Base-by-base conservation (phyloP, 23 red algal species). In the Gracilariopsis chorda region DNA sequence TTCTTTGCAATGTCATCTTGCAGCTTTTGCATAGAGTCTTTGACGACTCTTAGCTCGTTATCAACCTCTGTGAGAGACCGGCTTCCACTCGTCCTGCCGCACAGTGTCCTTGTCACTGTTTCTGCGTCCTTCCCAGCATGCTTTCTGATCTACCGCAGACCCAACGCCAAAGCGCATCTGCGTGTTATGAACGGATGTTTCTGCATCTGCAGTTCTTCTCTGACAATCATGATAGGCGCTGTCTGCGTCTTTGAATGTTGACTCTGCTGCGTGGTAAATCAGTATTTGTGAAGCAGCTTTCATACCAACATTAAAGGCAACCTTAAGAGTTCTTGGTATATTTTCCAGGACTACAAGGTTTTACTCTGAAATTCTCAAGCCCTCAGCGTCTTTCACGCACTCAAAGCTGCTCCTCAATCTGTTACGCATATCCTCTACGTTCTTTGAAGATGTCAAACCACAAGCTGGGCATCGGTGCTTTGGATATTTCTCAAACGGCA, bases 381-480 rank as follows among this genome's bases (percentile, higher is more conserved):
- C 44, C 35, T 74, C 67, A 41, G 67, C 33, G 10, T 74, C 35
- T 35, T 74, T 34, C 16, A 74, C 12, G 35, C 44, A 11, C 20
- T 74, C 28, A 8, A 74, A n/a, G 35, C 67, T 30, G 44, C 67
- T 74, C 27, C 10, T 74, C 11, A 74, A 35, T 20, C 44, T 74
- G 7, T 39, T 39, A 11, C 67, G 67, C 67, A 74, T 74, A 9
- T 74, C 67, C 23, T 74, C 67, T 41, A 33, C 67, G 33, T 74
- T 74, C 24, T 74, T 74, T 11, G 67, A 74, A 20, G 67, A 74
- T 33, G 23, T 20, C 1, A 74, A 11, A 20, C 67, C 67, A 37
- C 67, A 74, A 19, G 67, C 67, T 23, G 67, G 67, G 67, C 67
- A 74, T 9, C 67, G 16, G 20, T 74, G 67, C 1, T 74, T 74